Base-by-base conservation (phyloP, 2,329 filamentous ascomycete species). In the Paracamarosporium sp. region DNA sequence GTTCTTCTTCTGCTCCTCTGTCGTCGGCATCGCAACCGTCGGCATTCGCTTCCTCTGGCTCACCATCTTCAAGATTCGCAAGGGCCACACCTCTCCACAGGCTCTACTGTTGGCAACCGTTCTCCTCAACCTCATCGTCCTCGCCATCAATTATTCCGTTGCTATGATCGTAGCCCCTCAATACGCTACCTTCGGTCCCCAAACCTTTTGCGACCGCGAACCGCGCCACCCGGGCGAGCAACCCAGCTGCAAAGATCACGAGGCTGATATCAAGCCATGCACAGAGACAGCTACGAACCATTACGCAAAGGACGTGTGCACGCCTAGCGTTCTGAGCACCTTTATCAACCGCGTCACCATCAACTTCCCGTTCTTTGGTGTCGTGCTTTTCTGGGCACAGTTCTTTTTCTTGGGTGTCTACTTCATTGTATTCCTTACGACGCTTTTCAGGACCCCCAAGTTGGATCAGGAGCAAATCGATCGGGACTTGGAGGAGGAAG, bases 11-110 rank as follows among this genome's bases (percentile, higher is more conserved):
- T 88, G 86, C 78, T 90, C 91, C 69, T 93, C 93, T 9, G 89
- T 99, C 50, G 86, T 92, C 1, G 95, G 95, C 15, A 88, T 98
- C 52, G 91, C 93, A 3, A 86, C 88, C 1, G 86, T 97, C 56
- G 95, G 95, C 44, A 97, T 99, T 69, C 91, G 95, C 64, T 97
- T 99, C 83, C 85, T 99, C 51, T 99, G 95, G 95, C 84, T 99
- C 67, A 90, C 86, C 57, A 88, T 99, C 70, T 98, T 98, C 84
- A 88, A 90, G 75, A 94, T 99, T 69, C 88, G 92, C 69, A 92
- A 90, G 71, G 92, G 93, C 27, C 88, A 93, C 66, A 98, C 94
- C 0, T 90, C 91, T 0, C 95, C 95, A 0, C 95, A 98, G 75
- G 95, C 94, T 1, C 83, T 99, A 6, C 86, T 99, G 53, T 88